Evolutionary conservation across 441 rosid species (phyloP), one percentile per base, ranked within the genome.

Genomic region (Capsella rubella): DNA sequence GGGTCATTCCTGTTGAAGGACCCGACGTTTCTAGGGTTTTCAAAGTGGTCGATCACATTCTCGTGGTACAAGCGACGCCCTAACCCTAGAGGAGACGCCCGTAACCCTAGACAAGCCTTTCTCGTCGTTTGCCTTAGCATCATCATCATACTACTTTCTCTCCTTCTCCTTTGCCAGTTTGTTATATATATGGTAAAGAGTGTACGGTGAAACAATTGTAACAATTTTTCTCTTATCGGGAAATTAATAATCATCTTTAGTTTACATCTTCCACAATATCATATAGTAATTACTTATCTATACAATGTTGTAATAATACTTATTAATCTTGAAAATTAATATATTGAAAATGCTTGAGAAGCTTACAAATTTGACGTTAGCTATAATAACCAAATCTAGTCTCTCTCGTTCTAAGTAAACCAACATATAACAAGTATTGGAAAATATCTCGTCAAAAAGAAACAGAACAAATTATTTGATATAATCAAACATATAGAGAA

Each of bases 1-100:
- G 89, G 87, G 46, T 88, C 97, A 40, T 69, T 81, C 82, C 83
- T 91, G 64, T 91, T 90, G 43, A 91, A 87, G 14, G 97, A 82
- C 0, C 71, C 71, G 10, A 67, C 71, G 15, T 67, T 67, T 1
- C 71, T 5, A 37, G 61, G 71, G 50, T 67, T 67, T n/a, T 67
- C 95, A 89, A 10, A 89, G 83, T 89, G 92, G 54, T 91, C 97
- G 27, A 91, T 86, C 18, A 90, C 93, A 53, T 87, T 82, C 86
- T 89, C 89, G 73, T 92, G 97, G 74, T 87, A 92, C 18, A 83
- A 60, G 15, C 93, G 87, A 3, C 79, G 8, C 5, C 78, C 51
- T 25, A 49, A 13, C 78, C 32, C 78, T 5, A 47, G 46, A n/a
- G 81, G 77, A 61, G 64, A 45, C 10, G 79, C 35, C 21, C 42